These are phyloP conservation scores for Daldinia eschscholtzii DNA, from an alignment of 2,329 filamentous ascomycete species.

Conservation along the genomic window DNA sequence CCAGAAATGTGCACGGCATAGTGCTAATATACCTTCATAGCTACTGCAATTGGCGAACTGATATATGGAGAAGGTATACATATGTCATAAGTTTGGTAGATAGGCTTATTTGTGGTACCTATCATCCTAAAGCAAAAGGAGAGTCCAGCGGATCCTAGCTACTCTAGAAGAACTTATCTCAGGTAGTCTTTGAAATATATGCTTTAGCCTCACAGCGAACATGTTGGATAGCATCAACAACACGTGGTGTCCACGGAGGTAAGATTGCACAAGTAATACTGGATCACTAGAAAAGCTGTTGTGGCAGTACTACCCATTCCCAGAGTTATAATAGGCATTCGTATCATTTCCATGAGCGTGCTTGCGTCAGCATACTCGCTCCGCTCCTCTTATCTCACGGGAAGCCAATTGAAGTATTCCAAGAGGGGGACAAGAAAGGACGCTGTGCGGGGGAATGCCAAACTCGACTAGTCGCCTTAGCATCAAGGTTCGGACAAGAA, in stretches of 20 bases:
- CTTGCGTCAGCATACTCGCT: constrained; percentile 1
- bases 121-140: background rate
- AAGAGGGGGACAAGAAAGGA: background rate
- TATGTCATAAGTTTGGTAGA: background rate
- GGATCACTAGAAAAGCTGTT: background rate
- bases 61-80: background rate
- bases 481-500: too few relatives aligned
- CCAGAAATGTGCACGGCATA: background rate
- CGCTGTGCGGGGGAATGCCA: too few relatives aligned
- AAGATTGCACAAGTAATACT: background rate
- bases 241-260: background rate
- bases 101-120: too few relatives aligned
- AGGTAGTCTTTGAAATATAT: background rate
- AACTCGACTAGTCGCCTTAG: background rate
- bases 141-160: background rate
- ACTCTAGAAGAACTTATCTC: background rate
- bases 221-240: background rate
- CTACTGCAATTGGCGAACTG: background rate
- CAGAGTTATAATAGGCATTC: background rate
- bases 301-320: background rate
- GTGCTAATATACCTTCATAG: background rate
- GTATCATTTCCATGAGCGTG: background rate
- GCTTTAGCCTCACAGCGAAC: too few relatives aligned
- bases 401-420: background rate
- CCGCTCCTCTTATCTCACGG: background rate